These are phyloP conservation scores for Aphanomyces invadans DNA, from an alignment of 352 stramenopile species.

Conservation along the genomic window DNA sequence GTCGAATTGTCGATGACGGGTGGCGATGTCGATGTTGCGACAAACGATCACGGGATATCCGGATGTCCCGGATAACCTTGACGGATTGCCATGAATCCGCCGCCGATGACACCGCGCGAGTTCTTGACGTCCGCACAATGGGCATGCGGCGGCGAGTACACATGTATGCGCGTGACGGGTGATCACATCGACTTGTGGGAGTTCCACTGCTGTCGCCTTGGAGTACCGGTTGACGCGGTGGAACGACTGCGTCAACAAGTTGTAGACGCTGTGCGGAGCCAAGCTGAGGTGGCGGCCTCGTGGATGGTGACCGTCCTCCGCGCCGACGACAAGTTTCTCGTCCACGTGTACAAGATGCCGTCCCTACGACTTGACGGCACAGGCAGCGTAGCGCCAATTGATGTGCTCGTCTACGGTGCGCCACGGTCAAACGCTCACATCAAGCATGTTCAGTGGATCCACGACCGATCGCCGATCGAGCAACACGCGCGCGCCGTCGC, in stretches of 20 bases:
- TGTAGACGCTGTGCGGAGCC: not conserved
- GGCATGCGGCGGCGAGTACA: conserved; percentile 8
- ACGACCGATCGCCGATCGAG: conserved; percentile 45
- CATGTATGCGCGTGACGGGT: conserved; percentile 5
- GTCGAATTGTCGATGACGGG: too few species aligned
- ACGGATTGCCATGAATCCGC: not conserved
- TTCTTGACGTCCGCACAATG: conserved; percentile 6
- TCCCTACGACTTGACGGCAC: conserved; percentile 22
- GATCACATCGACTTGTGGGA: conserved; percentile 15
- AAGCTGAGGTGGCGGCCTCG: not conserved
- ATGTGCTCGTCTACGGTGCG: conserved; percentile 46
- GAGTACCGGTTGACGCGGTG: not conserved
- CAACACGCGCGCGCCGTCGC: conserved; percentile 28
- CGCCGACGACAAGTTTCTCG: conserved; percentile 31
- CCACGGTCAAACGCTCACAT: conserved; percentile 37
- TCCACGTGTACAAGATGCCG: conserved; percentile 53
- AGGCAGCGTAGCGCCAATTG: conserved; percentile 25
- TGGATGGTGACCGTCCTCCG: conserved; percentile 62
- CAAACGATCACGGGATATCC: too few species aligned
- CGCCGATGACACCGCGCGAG: conserved; percentile 2
- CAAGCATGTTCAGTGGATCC: conserved; percentile 72
- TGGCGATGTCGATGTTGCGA: too few species aligned
- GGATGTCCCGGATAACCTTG: not conserved
- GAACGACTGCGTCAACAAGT: not conserved
- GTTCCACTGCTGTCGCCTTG: conserved; percentile 8